Evolutionary conservation across 2,329 filamentous ascomycete species (phyloP).

Genomic region (Colletotrichum melonis): DNA sequence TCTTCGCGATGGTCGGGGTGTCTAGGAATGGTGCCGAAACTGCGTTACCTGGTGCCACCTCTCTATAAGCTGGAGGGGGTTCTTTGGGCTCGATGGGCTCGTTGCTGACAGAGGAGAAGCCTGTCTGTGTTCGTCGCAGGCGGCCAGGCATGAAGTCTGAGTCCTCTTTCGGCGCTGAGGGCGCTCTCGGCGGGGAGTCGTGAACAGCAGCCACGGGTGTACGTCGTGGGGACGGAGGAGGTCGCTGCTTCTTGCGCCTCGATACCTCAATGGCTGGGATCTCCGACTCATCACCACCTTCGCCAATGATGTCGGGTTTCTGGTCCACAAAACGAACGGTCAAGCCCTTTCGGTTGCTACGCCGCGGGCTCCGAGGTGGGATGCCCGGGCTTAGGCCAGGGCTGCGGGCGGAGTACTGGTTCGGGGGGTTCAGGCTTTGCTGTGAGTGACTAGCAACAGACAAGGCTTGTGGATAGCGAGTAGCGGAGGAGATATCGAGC

Average conservation of each 20-base stretch:
- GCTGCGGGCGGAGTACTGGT: constrained; percentile 54
- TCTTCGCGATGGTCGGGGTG: constrained; percentile 50
- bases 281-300: constrained; percentile 89
- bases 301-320: constrained; percentile 85
- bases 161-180: constrained; percentile 41
- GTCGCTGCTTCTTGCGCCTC: constrained; percentile 59
- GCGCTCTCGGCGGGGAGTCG: constrained; percentile 40
- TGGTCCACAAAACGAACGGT: constrained; percentile 79
- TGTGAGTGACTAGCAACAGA: constrained; percentile 55
- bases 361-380: constrained; percentile 52
- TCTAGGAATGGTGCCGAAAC: constrained; percentile 56
- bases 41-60: constrained; percentile 46
- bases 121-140: constrained; percentile 69
- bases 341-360: constrained; percentile 73
- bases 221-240: constrained; percentile 42
- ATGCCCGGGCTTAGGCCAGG: constrained; percentile 37
- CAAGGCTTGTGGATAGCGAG: constrained; percentile 66
- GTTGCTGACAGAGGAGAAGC: constrained; percentile 53
- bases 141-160: constrained; percentile 65
- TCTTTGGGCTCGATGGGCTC: constrained; percentile 16
- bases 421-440: constrained; percentile 56
- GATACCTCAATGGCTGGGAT: constrained; percentile 78
- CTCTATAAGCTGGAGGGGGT: constrained; percentile 27
- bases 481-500: constrained; percentile 66
- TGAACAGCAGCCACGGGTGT: constrained; percentile 42